Conservation (phyloP, 2,329 filamentous ascomycete genomes). For the Truncatella angustata region DNA sequence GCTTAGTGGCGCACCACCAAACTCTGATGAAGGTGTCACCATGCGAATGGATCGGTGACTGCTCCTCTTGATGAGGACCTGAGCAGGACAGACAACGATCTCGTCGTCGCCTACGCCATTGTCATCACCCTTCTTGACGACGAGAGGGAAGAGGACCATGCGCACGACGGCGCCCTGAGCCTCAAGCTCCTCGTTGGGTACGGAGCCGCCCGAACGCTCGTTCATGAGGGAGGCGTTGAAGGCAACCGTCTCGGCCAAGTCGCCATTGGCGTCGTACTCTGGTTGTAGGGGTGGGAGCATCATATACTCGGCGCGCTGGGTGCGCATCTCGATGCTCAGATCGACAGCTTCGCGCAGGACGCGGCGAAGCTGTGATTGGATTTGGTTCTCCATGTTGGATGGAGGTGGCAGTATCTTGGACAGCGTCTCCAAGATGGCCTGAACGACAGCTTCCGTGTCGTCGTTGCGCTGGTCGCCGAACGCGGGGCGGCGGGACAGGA, state of each 20-base stretch:
- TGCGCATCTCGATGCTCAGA: conserved; percentile 94
- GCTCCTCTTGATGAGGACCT: conserved; percentile 74
- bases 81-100: conserved; percentile 91
- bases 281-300: conserved; percentile 96
- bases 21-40: conserved; percentile 50
- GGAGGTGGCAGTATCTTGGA: conserved; percentile 85
- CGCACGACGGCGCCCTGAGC: conserved; percentile 74
- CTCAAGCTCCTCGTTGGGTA: conserved; percentile 78
- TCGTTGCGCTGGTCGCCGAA: conserved; percentile 81
- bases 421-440: conserved; percentile 83
- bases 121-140: conserved; percentile 94
- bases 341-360: conserved; percentile 88
- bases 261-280: conserved; percentile 91
- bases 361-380: conserved; percentile 79
- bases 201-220: conserved; percentile 71
- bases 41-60: conserved; percentile 34
- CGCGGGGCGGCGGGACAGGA: conserved; percentile 76
- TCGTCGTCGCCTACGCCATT: conserved; percentile 85
- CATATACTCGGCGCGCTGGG: conserved; percentile 93
- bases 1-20: conserved; percentile 42
- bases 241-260: conserved; percentile 79
- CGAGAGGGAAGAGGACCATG: conserved; percentile 90
- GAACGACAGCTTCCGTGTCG: conserved; percentile 93
- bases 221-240: conserved; percentile 97
- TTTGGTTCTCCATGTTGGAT: conserved; percentile 73